Base-by-base conservation (phyloP, 257 asterid genomes). In the Salvia miltiorrhiza region DNA sequence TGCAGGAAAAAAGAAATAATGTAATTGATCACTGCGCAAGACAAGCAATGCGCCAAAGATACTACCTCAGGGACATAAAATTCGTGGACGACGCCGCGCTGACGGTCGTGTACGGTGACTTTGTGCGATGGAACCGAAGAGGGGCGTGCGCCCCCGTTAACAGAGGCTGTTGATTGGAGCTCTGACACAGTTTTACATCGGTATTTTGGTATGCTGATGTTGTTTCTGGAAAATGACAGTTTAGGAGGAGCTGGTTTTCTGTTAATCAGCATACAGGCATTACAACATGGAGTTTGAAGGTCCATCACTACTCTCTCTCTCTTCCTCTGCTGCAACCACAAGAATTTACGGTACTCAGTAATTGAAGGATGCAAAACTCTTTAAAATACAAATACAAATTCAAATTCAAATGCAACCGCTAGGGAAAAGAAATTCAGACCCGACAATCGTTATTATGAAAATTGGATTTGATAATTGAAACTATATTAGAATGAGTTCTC, bases 71-170 rank as follows among this genome's bases (percentile, higher is more conserved):
- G 88, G 17, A 86, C 91, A 40, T 63, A 49, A 72, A 86, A 86
- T 55, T 86, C 91, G 39, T 85, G 88, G 48, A 81, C 77, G 41
- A 81, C 77, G 14, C 71, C 88, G 10, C 87, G 85, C 74, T 83
- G 76, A 16, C 88, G 87, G 75, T 86, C 91, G 62, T 83, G 89
- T 45, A 86, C 92, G 9, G 79, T 83, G 79, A 86, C 82, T 76
- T 86, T 86, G 78, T 86, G 89, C 1, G 85, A 74, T 19, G 78
- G 82, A 67, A 82, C 72, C 1, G 80, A 44, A 3, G 77, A 61
- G 21, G 86, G 57, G 53, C 72, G 75, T n/a, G 70, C 28, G 3
- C 43, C 73, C 37, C 77, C 63, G 24, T 72, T 82, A 10, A 72
- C 74, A 9, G 85, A 67, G 47, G 41, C 81, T 6, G 75, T 33